Evolutionary conservation across 1,284 basidiomycete species (phyloP).

Genomic region (Leccinum ponderosum): DNA sequence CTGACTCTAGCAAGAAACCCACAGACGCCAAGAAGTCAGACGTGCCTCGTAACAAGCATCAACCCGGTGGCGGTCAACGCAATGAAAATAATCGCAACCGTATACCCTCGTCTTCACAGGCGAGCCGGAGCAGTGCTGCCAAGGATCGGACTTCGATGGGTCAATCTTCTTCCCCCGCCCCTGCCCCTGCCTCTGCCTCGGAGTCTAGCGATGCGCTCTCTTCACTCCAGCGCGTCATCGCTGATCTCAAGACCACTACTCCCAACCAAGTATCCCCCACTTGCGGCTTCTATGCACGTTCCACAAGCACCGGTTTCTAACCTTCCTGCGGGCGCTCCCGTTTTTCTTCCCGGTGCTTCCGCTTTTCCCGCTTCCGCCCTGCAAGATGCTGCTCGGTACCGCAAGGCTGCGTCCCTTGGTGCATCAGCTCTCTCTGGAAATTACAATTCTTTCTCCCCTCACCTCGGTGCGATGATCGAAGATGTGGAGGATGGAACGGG

Average conservation of each 20-base stretch:
- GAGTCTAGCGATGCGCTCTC: slow-evolving; percentile 74
- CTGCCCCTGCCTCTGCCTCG: slow-evolving; percentile 30
- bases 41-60: slow-evolving; percentile 53
- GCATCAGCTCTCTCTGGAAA: slow-evolving; percentile 55
- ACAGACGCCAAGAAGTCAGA: slow-evolving; percentile 43
- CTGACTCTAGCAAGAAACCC: slow-evolving; percentile 62
- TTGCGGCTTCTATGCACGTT: slow-evolving; percentile 46
- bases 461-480: slow-evolving; percentile 80
- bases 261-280: slow-evolving; percentile 43
- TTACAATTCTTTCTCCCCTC: slow-evolving; percentile 70
- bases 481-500: slow-evolving; percentile 64
- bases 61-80: slow-evolving; percentile 46
- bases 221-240: slow-evolving; percentile 80
- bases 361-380: slow-evolving; percentile 50
- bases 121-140: slow-evolving; percentile 42
- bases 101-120: slow-evolving; percentile 55
- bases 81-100: slow-evolving; percentile 53
- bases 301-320: slow-evolving; percentile 47
- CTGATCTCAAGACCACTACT: slow-evolving; percentile 75
- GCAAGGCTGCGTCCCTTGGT: slow-evolving; percentile 77
- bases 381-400: slow-evolving; percentile 64
- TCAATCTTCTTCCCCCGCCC: slow-evolving; percentile 48
- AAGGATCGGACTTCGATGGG: slow-evolving; percentile 48
- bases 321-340: slow-evolving; percentile 63
- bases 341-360: slow-evolving; percentile 67